phyloP scores from a whole-genome alignment of 2,329 filamentous ascomycete species.

The Lachnellula occidentalis region DNA sequence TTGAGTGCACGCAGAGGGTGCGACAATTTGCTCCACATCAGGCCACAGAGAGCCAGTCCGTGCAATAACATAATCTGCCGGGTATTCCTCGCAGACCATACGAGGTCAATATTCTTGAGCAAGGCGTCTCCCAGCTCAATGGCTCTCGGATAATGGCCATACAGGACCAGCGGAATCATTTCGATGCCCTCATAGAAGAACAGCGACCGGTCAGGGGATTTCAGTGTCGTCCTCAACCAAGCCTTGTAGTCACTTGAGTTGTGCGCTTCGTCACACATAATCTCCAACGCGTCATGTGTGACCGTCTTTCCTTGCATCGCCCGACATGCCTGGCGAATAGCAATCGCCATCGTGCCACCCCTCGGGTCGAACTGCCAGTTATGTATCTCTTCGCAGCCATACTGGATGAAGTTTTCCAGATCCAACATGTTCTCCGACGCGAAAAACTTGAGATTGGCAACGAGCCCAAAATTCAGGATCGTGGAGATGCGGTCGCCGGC shows the following conservation, averaged over 20 bases:
- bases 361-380: constrained; percentile 67
- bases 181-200: constrained; percentile 65
- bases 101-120: constrained; percentile 40
- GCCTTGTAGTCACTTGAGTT: constrained; percentile 52
- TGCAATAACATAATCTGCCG: constrained; percentile 55
- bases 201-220: constrained; percentile 55
- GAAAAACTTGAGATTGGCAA: constrained; percentile 62
- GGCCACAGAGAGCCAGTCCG: constrained; percentile 50
- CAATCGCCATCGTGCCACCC: constrained; percentile 64
- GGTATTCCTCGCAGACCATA: constrained; percentile 57
- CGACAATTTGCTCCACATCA: constrained; percentile 34
- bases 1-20: constrained; percentile 21
- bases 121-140: constrained; percentile 50
- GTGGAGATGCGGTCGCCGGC: constrained; percentile 68
- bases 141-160: constrained; percentile 55
- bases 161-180: constrained; percentile 57
- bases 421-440: constrained; percentile 64
- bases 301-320: constrained; percentile 71
- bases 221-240: constrained; percentile 48
- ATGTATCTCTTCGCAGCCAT: constrained; percentile 67
- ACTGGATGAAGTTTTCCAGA: constrained; percentile 62
- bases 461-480: constrained; percentile 65
- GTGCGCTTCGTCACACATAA: constrained; percentile 67
- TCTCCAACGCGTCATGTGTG: constrained; percentile 37
- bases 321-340: constrained; percentile 59